Conservation (phyloP, 257 asterid species). For the Salvia rosmarinus region DNA sequence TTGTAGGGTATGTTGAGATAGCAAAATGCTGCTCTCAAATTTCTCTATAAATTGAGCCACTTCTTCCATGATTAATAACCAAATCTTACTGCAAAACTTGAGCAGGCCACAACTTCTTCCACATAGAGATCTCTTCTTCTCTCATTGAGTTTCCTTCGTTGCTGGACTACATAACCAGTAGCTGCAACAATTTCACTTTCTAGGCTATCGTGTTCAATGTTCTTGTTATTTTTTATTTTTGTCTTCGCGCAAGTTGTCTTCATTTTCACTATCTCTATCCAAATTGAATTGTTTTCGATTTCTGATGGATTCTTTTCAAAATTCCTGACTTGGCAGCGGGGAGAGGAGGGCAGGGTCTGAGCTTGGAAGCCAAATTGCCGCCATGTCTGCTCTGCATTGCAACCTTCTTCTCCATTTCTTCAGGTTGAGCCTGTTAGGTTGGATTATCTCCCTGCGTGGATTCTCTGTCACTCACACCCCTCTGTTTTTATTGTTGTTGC, state of each 20-base stretch:
- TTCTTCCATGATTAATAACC: too few species aligned
- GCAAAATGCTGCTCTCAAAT: too few species aligned
- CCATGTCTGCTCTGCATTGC: constrained; percentile 77
- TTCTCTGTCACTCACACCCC: too few species aligned
- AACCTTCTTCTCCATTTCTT: too few species aligned
- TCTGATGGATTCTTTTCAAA: constrained; percentile 72
- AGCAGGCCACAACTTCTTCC: constrained; percentile 76
- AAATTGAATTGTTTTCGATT: constrained; percentile 47
- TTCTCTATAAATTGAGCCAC: too few species aligned
- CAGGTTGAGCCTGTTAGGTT: too few species aligned
- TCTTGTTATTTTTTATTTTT: too few species aligned
- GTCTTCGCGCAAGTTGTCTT: constrained; percentile 21
- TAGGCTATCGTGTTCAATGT: constrained; percentile 25
- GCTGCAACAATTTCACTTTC: constrained; percentile 44
- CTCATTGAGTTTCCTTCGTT: constrained; percentile 50
- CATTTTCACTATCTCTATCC: constrained; percentile 31
- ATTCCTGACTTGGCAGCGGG: constrained; percentile 59
- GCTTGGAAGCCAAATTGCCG: constrained; percentile 91
- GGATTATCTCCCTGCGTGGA: too few species aligned
- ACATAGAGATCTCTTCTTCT: constrained; percentile 57
- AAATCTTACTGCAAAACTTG: constrained; percentile 46
- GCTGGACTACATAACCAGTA: too few species aligned
- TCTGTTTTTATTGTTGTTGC: too few species aligned
- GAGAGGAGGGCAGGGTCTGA: constrained; percentile 62
- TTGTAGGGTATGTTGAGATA: too few species aligned